Percentiles rank a stretch among this genome's conserved stretches.
Evolutionary conservation across 768 basidiomycete species (phyloP).

Genomic region (Kwoniella botswanensis): DNA sequence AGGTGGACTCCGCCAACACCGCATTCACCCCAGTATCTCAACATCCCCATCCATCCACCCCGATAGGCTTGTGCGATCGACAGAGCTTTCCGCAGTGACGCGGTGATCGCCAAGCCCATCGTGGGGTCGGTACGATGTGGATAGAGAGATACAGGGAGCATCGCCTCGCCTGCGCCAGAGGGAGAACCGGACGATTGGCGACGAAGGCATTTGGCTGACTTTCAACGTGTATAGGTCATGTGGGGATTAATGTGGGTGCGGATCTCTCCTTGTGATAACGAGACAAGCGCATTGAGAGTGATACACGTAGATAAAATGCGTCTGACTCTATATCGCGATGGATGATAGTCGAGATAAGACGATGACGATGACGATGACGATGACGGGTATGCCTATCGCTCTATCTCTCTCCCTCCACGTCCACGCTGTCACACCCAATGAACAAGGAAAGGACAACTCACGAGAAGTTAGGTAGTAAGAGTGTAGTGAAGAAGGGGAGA

Average conservation of each 20-base stretch:
- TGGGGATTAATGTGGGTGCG: too few relatives aligned
- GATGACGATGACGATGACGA: not conserved
- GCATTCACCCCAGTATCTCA: not conserved
- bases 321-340: not conserved
- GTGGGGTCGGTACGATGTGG: not conserved
- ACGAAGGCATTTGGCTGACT: not conserved
- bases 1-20: not conserved
- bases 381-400: not conserved
- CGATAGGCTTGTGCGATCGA: not conserved
- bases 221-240: not conserved
- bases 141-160: not conserved
- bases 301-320: too few relatives aligned
- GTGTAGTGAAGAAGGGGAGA: slow-evolving; percentile 17
- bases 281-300: too few relatives aligned
- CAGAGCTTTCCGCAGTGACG: not conserved
- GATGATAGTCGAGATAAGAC: not conserved
- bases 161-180: slow-evolving; percentile 8
- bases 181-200: not conserved
- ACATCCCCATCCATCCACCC: not conserved
- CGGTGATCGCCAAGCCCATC: not conserved
- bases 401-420: not conserved
- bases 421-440: not conserved
- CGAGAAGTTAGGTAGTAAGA: slow-evolving; percentile 9
- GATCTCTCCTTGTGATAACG: too few relatives aligned
- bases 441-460: not conserved